These are phyloP conservation scores for Blastobotrys proliferans DNA, from an alignment of 1,139 yeast genomes.

Conservation along the genomic window DNA sequence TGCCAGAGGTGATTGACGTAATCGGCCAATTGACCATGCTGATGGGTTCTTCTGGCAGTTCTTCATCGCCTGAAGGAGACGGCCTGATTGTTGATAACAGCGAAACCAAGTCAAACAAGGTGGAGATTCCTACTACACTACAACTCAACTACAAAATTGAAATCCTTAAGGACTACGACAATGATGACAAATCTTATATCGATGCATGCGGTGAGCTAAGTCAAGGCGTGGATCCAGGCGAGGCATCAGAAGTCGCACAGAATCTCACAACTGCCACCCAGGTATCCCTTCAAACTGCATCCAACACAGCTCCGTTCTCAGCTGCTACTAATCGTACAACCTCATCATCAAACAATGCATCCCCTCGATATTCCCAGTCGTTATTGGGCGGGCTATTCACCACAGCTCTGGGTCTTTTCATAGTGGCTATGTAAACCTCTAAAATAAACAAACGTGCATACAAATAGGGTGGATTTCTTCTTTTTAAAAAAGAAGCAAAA, in stretches of 20 bases:
- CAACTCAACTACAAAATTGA: constrained; percentile 5
- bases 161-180: background rate
- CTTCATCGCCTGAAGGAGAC: background rate
- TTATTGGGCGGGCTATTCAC: too few species aligned
- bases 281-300: background rate
- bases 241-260: background rate
- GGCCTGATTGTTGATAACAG: background rate
- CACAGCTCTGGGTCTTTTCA: too few species aligned
- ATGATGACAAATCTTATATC: background rate
- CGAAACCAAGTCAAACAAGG: background rate
- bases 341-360: too few species aligned
- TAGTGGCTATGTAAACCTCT: too few species aligned
- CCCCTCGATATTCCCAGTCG: too few species aligned
- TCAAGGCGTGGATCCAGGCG: background rate
- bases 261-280: constrained; percentile 8
- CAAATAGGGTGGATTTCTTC: too few species aligned
- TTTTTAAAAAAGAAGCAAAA: too few species aligned
- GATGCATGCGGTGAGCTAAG: constrained; percentile 8
- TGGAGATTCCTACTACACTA: constrained; percentile 1
- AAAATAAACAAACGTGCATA: too few species aligned
- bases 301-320: constrained; percentile 3
- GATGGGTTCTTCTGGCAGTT: background rate
- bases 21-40: constrained; percentile 5
- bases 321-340: background rate
- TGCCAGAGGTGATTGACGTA: constrained; percentile 8